A percentile compares a stretch with the other conserved stretches of the same genome.
phyloP scores from a whole-genome alignment of 1,139 yeast species.

The Pichia terricola region DNA sequence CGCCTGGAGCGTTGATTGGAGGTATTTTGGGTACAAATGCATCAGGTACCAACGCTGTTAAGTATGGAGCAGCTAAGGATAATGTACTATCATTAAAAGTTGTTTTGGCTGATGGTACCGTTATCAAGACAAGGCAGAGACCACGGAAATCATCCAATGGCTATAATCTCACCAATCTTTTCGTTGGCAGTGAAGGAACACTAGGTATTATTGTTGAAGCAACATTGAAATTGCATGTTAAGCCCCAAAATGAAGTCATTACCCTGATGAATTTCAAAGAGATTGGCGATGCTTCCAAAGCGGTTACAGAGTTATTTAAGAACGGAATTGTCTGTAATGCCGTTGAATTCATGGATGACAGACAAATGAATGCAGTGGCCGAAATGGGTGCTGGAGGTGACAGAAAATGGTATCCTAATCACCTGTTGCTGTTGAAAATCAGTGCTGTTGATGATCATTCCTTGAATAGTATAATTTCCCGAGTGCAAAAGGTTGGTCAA shows the following conservation, averaged over 20 bases:
- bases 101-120: conserved; percentile 72
- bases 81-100: conserved; percentile 61
- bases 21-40: conserved; percentile 72
- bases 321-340: conserved; percentile 61
- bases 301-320: conserved; percentile 51
- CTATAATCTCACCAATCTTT: conserved; percentile 56
- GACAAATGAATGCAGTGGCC: conserved; percentile 58
- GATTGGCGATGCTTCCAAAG: conserved; percentile 52
- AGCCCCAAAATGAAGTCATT: conserved; percentile 53
- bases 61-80: conserved; percentile 72
- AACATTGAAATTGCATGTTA: conserved; percentile 57
- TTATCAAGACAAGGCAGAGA: conserved; percentile 60
- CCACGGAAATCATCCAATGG: conserved; percentile 78
- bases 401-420: conserved; percentile 59
- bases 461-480: conserved; percentile 45
- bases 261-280: conserved; percentile 57
- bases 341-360: conserved; percentile 56
- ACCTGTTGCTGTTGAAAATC: conserved; percentile 69
- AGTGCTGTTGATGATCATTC: conserved; percentile 52
- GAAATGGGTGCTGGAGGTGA: conserved; percentile 40
- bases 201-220: conserved; percentile 69
- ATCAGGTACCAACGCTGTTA: conserved; percentile 70
- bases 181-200: conserved; percentile 73
- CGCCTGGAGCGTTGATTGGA: conserved; percentile 72
- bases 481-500: conserved; percentile 45